phyloP scores from a whole-genome alignment of 2,329 filamentous ascomycete species.

The Emericellopsis cladophorae region DNA sequence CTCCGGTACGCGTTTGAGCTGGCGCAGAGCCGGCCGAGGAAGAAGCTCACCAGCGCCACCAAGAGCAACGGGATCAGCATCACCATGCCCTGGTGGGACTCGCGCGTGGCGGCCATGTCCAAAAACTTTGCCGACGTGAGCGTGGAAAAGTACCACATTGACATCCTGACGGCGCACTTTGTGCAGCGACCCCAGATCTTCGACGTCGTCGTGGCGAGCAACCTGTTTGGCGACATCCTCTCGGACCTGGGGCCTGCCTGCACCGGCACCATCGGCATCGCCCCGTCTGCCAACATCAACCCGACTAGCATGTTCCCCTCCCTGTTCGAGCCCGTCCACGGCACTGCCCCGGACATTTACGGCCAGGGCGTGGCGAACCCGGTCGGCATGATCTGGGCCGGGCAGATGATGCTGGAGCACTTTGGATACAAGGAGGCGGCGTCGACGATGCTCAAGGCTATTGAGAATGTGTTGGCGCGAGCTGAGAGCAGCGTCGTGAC shows the following conservation, averaged over 20 bases:
- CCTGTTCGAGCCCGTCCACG: constrained; percentile 58
- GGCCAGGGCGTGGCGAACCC: constrained; percentile 66
- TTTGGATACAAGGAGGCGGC: constrained; percentile 22
- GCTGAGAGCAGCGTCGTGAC: constrained; percentile 36
- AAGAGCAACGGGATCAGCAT: constrained; percentile 56
- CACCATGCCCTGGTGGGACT: constrained; percentile 58
- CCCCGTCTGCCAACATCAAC: constrained; percentile 57
- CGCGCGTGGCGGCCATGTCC: constrained; percentile 40
- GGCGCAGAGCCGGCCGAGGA: constrained; percentile 42
- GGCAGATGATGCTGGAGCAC: constrained; percentile 42
- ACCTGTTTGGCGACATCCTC: constrained; percentile 53
- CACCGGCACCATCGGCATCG: constrained; percentile 61
- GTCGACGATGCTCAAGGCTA: constrained; percentile 32
- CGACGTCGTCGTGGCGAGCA: constrained; percentile 53
- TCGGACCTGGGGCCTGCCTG: constrained; percentile 60
- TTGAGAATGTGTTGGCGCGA: constrained; percentile 32
- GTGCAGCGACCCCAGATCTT: constrained; percentile 44
- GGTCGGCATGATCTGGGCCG: constrained; percentile 59
- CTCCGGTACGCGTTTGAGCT: constrained; percentile 53
- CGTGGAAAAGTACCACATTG: constrained; percentile 54
- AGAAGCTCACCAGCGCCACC: constrained; percentile 51
- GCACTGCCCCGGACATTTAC: constrained; percentile 59
- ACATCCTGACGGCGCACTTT: constrained; percentile 54
- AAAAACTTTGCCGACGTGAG: constrained; percentile 44
- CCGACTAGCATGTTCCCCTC: constrained; percentile 36